A percentile compares a stretch with the other conserved stretches of the same genome.
phyloP scores from a whole-genome alignment of 148 eudicot species.

The Heliamphora exappendiculata region DNA sequence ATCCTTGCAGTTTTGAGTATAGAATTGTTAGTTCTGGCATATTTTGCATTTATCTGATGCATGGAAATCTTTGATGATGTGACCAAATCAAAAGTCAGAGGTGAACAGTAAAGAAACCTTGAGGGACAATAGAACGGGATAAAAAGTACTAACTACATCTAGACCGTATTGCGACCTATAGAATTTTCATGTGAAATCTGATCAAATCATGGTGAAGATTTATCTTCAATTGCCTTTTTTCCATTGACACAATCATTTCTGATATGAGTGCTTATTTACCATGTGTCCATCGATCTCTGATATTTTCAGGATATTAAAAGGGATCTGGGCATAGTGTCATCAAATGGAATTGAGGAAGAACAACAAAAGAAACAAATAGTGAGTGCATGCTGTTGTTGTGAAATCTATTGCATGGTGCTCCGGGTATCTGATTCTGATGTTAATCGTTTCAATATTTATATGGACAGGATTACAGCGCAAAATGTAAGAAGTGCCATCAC shows the following conservation, averaged over 20 bases:
- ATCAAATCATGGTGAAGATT: background rate
- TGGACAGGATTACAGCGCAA: conserved; percentile 32
- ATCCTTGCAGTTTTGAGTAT: too few species aligned
- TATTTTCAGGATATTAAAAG: conserved; percentile 38
- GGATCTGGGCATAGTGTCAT: conserved; percentile 33
- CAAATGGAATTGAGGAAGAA: conserved; percentile 31
- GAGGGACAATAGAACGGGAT: background rate
- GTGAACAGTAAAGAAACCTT: background rate
- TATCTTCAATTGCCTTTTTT: background rate
- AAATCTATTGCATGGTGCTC: background rate
- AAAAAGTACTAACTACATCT: background rate
- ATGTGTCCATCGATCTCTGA: background rate
- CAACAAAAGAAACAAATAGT: conserved; percentile 31
- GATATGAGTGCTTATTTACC: background rate
- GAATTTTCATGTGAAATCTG: background rate
- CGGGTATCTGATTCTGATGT: background rate
- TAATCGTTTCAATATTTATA: conserved; percentile 4
- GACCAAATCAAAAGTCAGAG: conserved; percentile 2
- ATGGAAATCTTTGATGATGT: background rate
- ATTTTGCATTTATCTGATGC: background rate
- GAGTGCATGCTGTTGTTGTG: background rate
- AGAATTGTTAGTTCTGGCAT: too few species aligned
- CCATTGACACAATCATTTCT: background rate
- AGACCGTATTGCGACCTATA: background rate
- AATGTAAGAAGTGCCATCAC: conserved; percentile 32